These are phyloP conservation scores for Neospora caninum DNA, from an alignment of 169 alveolate genomes.

Conservation along the genomic window DNA sequence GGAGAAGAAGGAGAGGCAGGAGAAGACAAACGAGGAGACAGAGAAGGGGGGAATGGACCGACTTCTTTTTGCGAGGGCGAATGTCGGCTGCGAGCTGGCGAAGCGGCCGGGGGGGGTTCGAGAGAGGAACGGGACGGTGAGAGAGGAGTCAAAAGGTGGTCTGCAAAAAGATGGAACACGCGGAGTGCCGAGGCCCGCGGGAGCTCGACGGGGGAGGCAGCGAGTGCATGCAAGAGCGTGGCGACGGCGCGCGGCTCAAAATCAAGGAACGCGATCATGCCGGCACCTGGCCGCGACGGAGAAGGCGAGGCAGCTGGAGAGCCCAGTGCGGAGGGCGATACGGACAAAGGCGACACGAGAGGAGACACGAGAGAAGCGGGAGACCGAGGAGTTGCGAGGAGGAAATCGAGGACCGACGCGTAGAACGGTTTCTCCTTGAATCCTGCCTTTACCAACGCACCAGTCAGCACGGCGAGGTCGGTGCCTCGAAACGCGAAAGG, in stretches of 20 bases:
- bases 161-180: constrained; percentile 1
- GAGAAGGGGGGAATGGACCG: neutral
- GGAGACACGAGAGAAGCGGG: neutral
- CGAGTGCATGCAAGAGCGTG: constrained; percentile 9
- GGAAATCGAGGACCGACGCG: neutral
- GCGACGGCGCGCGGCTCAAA: constrained; percentile 17
- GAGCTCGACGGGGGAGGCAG: neutral
- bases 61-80: neutral
- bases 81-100: neutral
- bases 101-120: no score
- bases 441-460: neutral
- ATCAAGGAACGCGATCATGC: constrained; percentile 9
- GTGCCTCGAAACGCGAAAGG: neutral
- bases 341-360: neutral
- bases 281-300: neutral
- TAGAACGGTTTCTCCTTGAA: neutral
- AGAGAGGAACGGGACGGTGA: no score
- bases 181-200: neutral
- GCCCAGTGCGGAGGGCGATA: neutral
- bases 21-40: no score
- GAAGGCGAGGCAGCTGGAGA: neutral
- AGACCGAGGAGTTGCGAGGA: neutral
- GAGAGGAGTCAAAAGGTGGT: neutral
- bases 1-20: no score
- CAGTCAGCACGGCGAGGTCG: neutral